Conservation (phyloP, 192 early-diverging fungal species). For the Phycomyces blakesleeanus region DNA sequence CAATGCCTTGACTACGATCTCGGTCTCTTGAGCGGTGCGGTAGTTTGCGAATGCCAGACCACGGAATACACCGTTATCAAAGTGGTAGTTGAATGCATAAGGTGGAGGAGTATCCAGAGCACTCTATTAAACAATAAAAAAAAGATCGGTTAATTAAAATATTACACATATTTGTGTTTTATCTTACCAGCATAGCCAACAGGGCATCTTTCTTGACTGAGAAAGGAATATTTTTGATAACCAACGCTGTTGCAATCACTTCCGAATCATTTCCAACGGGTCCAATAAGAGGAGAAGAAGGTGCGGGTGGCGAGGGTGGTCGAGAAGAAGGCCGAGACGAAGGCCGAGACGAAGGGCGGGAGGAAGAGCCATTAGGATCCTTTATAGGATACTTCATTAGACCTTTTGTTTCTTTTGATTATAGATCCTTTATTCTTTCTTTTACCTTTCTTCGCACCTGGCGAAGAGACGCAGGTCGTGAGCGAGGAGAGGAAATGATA, state of each 20-base stretch:
- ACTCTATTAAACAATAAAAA: slow-evolving; percentile 29
- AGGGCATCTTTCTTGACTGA: slow-evolving; percentile 74
- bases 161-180: too few species aligned
- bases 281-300: not conserved
- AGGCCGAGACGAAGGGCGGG: slow-evolving; percentile 12
- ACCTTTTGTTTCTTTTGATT: too few species aligned
- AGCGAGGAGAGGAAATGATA: slow-evolving; percentile 1
- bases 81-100: slow-evolving; percentile 83
- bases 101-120: slow-evolving; percentile 67
- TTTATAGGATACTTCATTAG: too few species aligned
- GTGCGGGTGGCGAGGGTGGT: slow-evolving; percentile 2
- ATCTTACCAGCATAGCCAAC: slow-evolving; percentile 57
- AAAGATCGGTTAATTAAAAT: not conserved
- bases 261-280: slow-evolving; percentile 6
- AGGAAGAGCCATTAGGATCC: not conserved
- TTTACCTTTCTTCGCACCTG: not conserved
- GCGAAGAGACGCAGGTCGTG: not conserved
- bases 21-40: slow-evolving; percentile 71
- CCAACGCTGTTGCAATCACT: slow-evolving; percentile 69
- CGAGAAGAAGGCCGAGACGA: slow-evolving; percentile 15
- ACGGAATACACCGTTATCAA: slow-evolving; percentile 75
- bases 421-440: too few species aligned
- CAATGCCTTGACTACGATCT: slow-evolving; percentile 59
- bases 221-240: slow-evolving; percentile 84
- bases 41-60: slow-evolving; percentile 82